These are phyloP conservation scores for Coemansia sp. DNA, from an alignment of 192 early-diverging fungal genomes.

Conservation along the genomic window DNA sequence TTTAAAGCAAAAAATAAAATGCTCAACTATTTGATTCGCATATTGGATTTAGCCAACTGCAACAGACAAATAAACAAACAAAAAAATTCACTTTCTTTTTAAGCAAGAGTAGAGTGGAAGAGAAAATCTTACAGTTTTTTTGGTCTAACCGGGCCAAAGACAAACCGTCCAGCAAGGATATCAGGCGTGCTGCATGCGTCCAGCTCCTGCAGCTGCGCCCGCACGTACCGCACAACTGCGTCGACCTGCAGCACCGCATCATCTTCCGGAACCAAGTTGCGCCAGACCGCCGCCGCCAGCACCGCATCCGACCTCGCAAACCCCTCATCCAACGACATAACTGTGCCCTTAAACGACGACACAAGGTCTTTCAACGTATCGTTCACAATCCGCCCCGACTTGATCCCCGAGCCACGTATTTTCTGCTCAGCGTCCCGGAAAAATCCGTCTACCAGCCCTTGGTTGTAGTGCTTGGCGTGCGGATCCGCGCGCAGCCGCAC, in stretches of 20 bases:
- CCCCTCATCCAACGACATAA: conserved; percentile 91
- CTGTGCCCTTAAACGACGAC: conserved; percentile 81
- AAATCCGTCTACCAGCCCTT: conserved; percentile 83
- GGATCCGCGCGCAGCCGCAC: conserved; percentile 73
- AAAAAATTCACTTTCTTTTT: no score
- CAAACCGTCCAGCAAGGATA: conserved; percentile 28
- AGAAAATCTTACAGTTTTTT: no score
- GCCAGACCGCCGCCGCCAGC: conserved; percentile 88
- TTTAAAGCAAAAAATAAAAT: no score
- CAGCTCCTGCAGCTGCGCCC: conserved; percentile 26
- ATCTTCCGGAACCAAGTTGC: conserved; percentile 45
- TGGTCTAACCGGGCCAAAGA: conserved; percentile 33
- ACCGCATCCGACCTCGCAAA: conserved; percentile 82
- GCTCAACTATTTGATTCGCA: no score
- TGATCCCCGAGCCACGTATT: conserved; percentile 77
- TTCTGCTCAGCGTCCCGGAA: conserved; percentile 86
- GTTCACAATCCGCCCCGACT: conserved; percentile 68
- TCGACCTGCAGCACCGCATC: conserved; percentile 30
- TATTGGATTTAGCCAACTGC: no score
- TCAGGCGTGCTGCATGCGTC: conserved; percentile 17
- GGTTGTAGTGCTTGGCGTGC: conserved; percentile 76
- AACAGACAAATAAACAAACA: no score
- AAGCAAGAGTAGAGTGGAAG: no score
- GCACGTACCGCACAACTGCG: conserved; percentile 18
- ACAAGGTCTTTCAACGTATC: conserved; percentile 79